Conservation (phyloP, 345 rosid species). For the Boechera divaricarpa region DNA sequence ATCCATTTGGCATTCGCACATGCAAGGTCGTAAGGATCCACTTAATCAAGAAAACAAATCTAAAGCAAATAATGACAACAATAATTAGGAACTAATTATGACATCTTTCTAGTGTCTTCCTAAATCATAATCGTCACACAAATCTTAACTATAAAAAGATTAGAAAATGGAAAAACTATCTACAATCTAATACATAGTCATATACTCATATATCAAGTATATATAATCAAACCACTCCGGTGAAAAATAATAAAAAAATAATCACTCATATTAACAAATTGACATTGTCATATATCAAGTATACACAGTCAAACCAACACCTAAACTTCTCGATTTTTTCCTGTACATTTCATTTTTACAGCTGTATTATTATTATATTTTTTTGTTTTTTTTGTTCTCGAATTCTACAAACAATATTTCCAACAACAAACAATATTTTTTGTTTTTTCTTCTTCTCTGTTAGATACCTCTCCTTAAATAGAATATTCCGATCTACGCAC, state of each 20-base stretch:
- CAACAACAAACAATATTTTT: no score
- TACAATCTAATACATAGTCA: no score
- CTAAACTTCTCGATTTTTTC: no score
- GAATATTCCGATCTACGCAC: constrained; percentile 38
- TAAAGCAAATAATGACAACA: not conserved
- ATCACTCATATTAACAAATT: no score
- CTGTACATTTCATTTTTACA: not conserved
- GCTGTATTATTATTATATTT: not conserved
- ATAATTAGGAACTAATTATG: not conserved
- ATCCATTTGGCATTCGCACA: not conserved
- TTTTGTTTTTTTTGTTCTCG: not conserved
- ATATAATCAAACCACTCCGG: no score
- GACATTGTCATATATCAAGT: no score
- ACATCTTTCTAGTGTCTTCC: not conserved
- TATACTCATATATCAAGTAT: no score
- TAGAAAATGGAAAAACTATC: not conserved
- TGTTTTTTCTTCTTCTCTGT: not conserved
- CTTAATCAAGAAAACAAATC: constrained; percentile 6
- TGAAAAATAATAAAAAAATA: no score
- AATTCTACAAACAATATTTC: not conserved
- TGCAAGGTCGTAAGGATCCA: constrained; percentile 8
- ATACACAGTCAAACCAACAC: no score
- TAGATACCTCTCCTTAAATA: constrained; percentile 5
- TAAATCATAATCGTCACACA: not conserved
- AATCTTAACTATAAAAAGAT: not conserved